Conservation (phyloP, 78 protist species). For the Dictyostelium citrinum region DNA sequence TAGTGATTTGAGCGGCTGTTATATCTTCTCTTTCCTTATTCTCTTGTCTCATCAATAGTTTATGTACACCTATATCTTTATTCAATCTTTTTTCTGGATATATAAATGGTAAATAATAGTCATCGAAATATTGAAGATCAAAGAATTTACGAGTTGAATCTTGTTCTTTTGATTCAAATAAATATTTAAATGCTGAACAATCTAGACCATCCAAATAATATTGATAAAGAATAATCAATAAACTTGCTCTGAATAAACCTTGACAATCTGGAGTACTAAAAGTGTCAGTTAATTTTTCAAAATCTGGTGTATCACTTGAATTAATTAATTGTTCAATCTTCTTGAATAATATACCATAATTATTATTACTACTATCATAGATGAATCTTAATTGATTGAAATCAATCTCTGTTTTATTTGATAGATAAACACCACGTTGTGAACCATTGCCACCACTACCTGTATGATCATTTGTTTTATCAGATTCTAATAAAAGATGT, state of each 20-base stretch:
- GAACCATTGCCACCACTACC: no score
- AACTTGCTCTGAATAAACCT: conserved; percentile 36
- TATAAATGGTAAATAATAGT: neutral
- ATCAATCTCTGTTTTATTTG: neutral
- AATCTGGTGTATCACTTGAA: neutral
- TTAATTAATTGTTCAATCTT: neutral
- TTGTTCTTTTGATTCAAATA: neutral
- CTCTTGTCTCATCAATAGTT: neutral
- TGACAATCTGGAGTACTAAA: neutral
- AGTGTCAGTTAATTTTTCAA: neutral
- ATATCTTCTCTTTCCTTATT: neutral
- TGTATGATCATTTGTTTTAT: neutral
- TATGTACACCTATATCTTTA: neutral
- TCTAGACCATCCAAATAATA: neutral
- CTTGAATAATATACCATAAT: neutral
- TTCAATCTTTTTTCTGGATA: neutral
- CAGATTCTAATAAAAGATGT: neutral
- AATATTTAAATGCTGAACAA: neutral
- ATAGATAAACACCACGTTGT: neutral
- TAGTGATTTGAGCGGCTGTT: neutral
- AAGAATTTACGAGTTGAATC: neutral
- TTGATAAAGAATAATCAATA: conserved; percentile 26
- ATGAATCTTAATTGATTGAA: neutral
- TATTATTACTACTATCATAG: neutral
- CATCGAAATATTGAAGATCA: neutral